Evolutionary conservation across 1,284 basidiomycete species (phyloP).

Genomic region (Microbotryum lychnidis-dioicae): DNA sequence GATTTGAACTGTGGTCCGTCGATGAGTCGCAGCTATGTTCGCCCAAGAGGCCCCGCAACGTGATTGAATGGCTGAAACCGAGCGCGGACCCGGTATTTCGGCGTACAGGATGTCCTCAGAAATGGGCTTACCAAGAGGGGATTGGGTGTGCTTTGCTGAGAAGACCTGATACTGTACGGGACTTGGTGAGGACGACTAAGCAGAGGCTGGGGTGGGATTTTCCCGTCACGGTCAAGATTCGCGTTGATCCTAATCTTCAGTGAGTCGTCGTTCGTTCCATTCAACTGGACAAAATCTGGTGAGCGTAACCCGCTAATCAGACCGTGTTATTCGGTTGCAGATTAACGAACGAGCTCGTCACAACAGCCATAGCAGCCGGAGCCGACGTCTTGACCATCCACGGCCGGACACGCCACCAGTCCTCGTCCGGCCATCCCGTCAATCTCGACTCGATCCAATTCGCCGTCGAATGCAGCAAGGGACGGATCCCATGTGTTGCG

Average conservation of each 20-base stretch:
- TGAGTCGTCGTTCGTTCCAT: constrained; percentile 30
- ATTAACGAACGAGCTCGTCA: constrained; percentile 48
- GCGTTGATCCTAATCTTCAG: constrained; percentile 49
- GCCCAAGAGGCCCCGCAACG: no score
- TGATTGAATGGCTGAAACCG: background rate
- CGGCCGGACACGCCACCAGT: constrained; percentile 51
- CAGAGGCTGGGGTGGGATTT: constrained; percentile 48
- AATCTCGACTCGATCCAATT: constrained; percentile 48
- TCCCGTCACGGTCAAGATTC: constrained; percentile 54
- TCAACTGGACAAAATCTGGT: background rate
- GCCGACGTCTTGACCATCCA: constrained; percentile 50
- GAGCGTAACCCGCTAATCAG: no score
- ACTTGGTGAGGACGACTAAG: constrained; percentile 50
- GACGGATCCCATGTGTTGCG: constrained; percentile 49
- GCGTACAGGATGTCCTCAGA: constrained; percentile 45
- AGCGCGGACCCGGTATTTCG: background rate
- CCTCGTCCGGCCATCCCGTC: constrained; percentile 48
- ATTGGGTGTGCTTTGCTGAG: constrained; percentile 53
- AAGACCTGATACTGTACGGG: constrained; percentile 50
- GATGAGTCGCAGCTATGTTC: background rate
- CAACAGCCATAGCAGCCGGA: constrained; percentile 45
- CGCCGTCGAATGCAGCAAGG: constrained; percentile 47
- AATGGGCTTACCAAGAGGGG: constrained; percentile 50
- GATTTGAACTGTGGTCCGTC: constrained; percentile 50
- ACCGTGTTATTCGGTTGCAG: constrained; percentile 28